Evolutionary conservation across 306 rosid genomes (phyloP).

Genomic region (Cucurbita ficifolia): DNA sequence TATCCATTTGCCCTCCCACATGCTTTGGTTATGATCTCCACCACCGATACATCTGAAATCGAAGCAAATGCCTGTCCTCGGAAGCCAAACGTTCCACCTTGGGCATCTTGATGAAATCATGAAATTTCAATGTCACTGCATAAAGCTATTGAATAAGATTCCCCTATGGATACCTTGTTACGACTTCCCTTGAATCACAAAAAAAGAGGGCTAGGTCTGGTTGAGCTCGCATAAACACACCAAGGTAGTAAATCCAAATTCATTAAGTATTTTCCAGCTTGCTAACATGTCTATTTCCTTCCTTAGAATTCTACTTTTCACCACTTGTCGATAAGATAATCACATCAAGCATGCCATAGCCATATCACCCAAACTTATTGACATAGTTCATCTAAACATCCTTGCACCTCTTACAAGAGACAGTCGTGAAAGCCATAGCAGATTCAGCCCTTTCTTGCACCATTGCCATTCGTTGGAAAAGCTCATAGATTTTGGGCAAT

Average conservation of each 20-base stretch:
- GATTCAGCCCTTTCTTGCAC: neutral
- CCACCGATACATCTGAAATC: conserved; percentile 63
- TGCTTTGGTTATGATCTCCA: conserved; percentile 74
- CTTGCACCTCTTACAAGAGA: neutral
- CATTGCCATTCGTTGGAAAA: neutral
- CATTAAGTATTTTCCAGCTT: neutral
- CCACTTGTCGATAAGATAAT: neutral
- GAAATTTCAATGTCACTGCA: conserved; percentile 79
- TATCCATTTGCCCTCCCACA: conserved; percentile 87
- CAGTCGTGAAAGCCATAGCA: neutral
- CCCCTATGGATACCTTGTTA: too few species aligned
- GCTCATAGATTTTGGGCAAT: neutral
- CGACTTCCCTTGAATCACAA: too few species aligned
- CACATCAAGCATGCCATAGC: neutral
- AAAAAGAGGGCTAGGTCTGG: too few species aligned
- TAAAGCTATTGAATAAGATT: neutral
- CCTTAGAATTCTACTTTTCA: neutral
- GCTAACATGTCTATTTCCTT: neutral
- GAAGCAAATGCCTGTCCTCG: conserved; percentile 95
- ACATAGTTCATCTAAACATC: neutral
- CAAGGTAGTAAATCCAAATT: neutral
- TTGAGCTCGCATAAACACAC: neutral
- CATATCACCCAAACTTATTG: too few species aligned
- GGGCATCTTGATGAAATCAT: conserved; percentile 30
- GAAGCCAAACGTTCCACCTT: conserved; percentile 53